Percentiles rank a stretch among this genome's conserved stretches.
Evolutionary conservation across 139 green algal genomes (phyloP).

Genomic region (Auxenochlorella protothecoides): DNA sequence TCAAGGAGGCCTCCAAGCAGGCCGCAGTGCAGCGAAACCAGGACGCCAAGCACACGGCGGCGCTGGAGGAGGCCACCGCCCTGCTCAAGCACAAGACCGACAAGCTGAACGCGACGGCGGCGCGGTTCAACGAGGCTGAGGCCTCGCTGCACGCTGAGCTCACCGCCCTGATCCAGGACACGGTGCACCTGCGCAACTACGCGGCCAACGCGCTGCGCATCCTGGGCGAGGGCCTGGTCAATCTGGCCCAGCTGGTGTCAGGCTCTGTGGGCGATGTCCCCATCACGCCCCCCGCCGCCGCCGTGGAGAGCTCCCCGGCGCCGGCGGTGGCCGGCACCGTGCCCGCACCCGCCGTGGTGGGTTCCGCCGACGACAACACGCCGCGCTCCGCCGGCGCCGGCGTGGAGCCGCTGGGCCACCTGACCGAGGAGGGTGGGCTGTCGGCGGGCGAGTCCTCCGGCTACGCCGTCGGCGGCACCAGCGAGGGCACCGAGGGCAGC

Average conservation of each 20-base stretch:
- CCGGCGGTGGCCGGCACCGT: no score
- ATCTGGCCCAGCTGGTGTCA: not conserved
- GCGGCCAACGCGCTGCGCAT: constrained; percentile 10
- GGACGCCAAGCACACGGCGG: constrained; percentile 26
- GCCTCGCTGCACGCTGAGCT: constrained; percentile 18
- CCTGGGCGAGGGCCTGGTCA: constrained; percentile 9
- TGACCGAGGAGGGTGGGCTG: no score
- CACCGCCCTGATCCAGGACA: constrained; percentile 20
- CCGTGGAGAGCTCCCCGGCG: no score
- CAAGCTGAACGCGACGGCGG: constrained; percentile 46
- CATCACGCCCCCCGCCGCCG: no score
- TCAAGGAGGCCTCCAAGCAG: not conserved
- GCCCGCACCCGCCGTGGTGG: no score
- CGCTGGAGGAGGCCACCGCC: constrained; percentile 9
- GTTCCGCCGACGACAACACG: not conserved
- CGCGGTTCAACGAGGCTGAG: constrained; percentile 62
- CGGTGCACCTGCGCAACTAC: constrained; percentile 20
- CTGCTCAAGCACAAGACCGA: constrained; percentile 57
- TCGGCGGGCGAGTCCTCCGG: no score
- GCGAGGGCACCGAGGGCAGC: no score
- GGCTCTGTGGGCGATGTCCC: no score
- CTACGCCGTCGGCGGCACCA: no score
- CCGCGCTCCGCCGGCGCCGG: no score
- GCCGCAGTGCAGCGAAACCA: constrained; percentile 26
- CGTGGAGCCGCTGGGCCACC: no score